Conservation (phyloP, 208 protist species). For the Kentomonas sorsogonicus region DNA sequence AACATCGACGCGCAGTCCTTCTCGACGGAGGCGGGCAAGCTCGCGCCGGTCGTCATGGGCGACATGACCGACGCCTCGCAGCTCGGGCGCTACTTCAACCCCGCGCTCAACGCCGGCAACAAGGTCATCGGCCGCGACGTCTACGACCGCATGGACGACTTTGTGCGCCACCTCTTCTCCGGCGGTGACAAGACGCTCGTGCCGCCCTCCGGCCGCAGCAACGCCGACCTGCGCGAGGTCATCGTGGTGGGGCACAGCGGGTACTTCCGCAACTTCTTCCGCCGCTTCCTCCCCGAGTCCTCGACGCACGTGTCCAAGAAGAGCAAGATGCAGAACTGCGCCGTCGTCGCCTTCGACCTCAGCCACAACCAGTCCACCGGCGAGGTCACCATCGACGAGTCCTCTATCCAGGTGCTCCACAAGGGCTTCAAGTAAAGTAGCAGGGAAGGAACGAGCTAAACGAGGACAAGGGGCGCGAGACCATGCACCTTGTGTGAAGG, state of each 20-base stretch:
- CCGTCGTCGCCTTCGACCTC: slow-evolving; percentile 77
- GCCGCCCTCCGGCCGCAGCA: slow-evolving; percentile 18
- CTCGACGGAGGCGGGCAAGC: slow-evolving; percentile 63
- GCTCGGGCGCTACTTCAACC: slow-evolving; percentile 47
- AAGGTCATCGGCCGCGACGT: slow-evolving; percentile 60
- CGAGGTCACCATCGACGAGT: slow-evolving; percentile 69
- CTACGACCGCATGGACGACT: slow-evolving; percentile 78
- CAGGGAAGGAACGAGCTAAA: no score
- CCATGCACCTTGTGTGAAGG: neutral
- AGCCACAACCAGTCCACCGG: slow-evolving; percentile 49
- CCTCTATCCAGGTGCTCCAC: slow-evolving; percentile 61
- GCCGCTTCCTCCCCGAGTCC: slow-evolving; percentile 70
- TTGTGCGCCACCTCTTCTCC: slow-evolving; percentile 64
- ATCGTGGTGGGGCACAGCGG: slow-evolving; percentile 90
- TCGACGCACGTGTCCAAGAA: slow-evolving; percentile 65
- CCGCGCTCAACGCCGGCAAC: slow-evolving; percentile 73
- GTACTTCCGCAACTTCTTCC: slow-evolving; percentile 86
- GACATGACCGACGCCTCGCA: slow-evolving; percentile 28
- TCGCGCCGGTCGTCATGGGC: slow-evolving; percentile 59
- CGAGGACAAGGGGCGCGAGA: no score
- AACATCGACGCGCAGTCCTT: slow-evolving; percentile 90
- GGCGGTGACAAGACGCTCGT: slow-evolving; percentile 15
- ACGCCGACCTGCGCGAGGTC: slow-evolving; percentile 73
- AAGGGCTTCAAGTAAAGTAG: slow-evolving; percentile 74
- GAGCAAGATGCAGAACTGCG: slow-evolving; percentile 88